Base-by-base conservation (phyloP, 495 filamentous ascomycete genomes). In the Aspergillus avenaceus region DNA sequence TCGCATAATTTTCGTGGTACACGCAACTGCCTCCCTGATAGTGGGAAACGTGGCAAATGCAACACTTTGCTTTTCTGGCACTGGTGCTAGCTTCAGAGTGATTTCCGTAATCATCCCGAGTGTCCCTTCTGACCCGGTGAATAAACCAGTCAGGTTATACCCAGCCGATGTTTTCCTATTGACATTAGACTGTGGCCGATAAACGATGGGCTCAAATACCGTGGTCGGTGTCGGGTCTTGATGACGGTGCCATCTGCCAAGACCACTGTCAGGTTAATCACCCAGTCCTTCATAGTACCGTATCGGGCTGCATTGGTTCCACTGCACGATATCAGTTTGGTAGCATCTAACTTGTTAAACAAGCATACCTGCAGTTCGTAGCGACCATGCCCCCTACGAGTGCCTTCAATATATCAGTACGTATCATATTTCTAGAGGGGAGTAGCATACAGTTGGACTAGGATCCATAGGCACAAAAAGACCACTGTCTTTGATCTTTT, bases 261-360 rank as follows among this genome's bases (percentile, higher is more conserved):
- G 2, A 96, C 90, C 5, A 92, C 86, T 0, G 90, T 96, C 23
- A 96, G 66, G 25, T 77, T 83, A 5, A 95, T 61, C 0, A 95
- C 90, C 88, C 90, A 95, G 56, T 96, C 90, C 50, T 85, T 81
- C 90, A 95, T 96, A 2, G 90, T 95, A 7, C 90, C 90, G 57
- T 93, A 95, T 24, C 86, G 74, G 56, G 90, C 88, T 8, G 90
- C 83, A 64, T 95, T 93, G 22, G 89, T 95, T 41, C 89, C 89
- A 47, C 79, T 84, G 74, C 24, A 22, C 6, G 32, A 34, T 16
- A 19, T 49, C 34, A 16, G 29, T 13, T n/a, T n/a, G n/a, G n/a
- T n/a, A n/a, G n/a, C n/a, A n/a, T n/a, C n/a, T n/a, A n/a, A n/a
- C n/a, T n/a, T n/a, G n/a, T n/a, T n/a, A n/a, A 7, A 6, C 9